Base-by-base conservation (phyloP, 2,329 filamentous ascomycete species). In the Capronia americana region DNA sequence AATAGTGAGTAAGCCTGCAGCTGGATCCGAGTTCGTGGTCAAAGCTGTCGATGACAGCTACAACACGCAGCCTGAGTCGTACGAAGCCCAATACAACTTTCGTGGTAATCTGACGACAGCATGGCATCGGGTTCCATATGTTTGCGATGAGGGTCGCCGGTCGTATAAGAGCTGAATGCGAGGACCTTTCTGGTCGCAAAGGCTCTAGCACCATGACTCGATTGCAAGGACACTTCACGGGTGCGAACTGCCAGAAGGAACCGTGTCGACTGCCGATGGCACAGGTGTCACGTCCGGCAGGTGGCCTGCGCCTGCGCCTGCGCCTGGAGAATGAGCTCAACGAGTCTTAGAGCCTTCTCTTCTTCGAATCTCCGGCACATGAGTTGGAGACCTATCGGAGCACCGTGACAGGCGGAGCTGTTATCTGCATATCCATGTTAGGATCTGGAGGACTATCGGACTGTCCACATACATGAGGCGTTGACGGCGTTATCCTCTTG, bases 11-110 rank as follows among this genome's bases (percentile, higher is more conserved):
- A 71, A 77, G 80, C 4, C 83, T 80, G n/a, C 72, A 72, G n/a
- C 74, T 85, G n/a, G 83, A 72, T 81, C 82, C 1, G 84, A 82
- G 0, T 78, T 90, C 57, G 79, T 89, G 4, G 87, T 90, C 72
- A 90, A 90, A 77, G 88, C 88, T 6, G 87, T 85, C 1, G 88
- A 90, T 72, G 86, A 88, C 70, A 79, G 83, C 2, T 90, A 90
- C 75, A 90, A 90, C 69, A 86, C 86, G 0, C 88, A 90, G 76
- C 88, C 88, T 0, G 85, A 89, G 73, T 83, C 62, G 10, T 65
- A 69, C 30, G 66, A 61, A 32, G 59, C 59, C 5, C 64, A 66
- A 32, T 90, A 87, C 77, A 90, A 90, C 67, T 79, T 88, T 41
- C 80, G 87, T 1, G 88, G 88, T 0, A 89, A 90, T 74, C 79